Evolutionary conservation across 257 asterid genomes (phyloP).

Genomic region (Leptodermis oblonga): DNA sequence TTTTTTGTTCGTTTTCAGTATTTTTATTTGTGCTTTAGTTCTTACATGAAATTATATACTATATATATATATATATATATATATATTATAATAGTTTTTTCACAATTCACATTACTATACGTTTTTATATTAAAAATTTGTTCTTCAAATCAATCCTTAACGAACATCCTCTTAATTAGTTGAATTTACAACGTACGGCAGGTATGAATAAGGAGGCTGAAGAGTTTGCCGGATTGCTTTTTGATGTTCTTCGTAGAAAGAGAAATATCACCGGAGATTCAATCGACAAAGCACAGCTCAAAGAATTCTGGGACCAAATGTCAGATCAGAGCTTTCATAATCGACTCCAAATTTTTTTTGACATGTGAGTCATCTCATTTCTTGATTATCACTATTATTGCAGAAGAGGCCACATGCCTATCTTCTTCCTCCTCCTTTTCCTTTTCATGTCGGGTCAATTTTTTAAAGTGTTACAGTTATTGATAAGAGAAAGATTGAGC

Average conservation of each 20-base stretch:
- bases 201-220: conserved; percentile 83
- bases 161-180: neutral
- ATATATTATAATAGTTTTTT: no score
- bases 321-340: conserved; percentile 81
- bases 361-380: conserved; percentile 54
- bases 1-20: no score
- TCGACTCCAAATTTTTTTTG: conserved; percentile 82
- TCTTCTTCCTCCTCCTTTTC: neutral
- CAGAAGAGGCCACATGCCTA: no score
- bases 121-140: no score
- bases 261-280: conserved; percentile 55
- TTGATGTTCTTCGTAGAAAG: conserved; percentile 65
- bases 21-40: no score
- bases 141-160: no score
- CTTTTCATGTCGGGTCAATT: neutral
- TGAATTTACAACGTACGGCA: conserved; percentile 14
- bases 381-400: no score
- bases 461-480: neutral
- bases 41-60: no score
- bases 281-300: conserved; percentile 50
- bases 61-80: no score
- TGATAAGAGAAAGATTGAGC: no score
- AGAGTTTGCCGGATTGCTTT: conserved; percentile 70
- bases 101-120: no score
- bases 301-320: conserved; percentile 78